Conservation (phyloP, 345 rosid species). For the Acer yangbiense region DNA sequence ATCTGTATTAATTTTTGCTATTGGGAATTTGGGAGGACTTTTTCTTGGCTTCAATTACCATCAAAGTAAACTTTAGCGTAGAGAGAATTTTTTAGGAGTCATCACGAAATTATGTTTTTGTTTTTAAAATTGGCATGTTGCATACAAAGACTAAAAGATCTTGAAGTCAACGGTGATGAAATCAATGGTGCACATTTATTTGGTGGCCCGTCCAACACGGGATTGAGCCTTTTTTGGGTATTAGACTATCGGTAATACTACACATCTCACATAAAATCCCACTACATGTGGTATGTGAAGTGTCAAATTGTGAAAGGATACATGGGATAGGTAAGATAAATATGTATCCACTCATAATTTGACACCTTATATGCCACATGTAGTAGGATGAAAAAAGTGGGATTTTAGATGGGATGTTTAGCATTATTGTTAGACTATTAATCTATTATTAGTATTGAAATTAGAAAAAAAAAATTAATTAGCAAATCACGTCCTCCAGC, state of each 20-base stretch:
- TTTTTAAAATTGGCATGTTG: neutral
- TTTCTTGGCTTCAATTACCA: neutral
- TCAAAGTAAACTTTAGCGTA: neutral
- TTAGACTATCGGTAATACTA: too few relatives aligned
- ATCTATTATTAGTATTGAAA: neutral
- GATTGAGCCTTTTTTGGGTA: neutral
- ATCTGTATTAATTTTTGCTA: too few relatives aligned
- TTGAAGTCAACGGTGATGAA: conserved; percentile 17
- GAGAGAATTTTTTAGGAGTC: neutral
- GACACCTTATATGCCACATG: too few relatives aligned
- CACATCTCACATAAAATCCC: too few relatives aligned
- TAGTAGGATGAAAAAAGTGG: too few relatives aligned
- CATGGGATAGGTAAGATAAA: too few relatives aligned
- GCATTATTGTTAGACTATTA: neutral
- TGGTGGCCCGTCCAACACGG: conserved; percentile 13
- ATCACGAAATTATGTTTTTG: neutral
- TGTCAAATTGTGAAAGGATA: too few relatives aligned
- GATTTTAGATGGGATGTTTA: too few relatives aligned
- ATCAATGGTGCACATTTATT: conserved; percentile 9
- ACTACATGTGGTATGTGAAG: too few relatives aligned
- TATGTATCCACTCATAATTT: too few relatives aligned
- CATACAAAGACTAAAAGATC: neutral
- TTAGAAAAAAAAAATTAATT: too few relatives aligned
- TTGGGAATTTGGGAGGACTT: too few relatives aligned
- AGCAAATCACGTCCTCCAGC: neutral